Evolutionary conservation across 345 rosid genomes (phyloP), one percentile per base, ranked within the genome.

Genomic region (Theobroma cacao): DNA sequence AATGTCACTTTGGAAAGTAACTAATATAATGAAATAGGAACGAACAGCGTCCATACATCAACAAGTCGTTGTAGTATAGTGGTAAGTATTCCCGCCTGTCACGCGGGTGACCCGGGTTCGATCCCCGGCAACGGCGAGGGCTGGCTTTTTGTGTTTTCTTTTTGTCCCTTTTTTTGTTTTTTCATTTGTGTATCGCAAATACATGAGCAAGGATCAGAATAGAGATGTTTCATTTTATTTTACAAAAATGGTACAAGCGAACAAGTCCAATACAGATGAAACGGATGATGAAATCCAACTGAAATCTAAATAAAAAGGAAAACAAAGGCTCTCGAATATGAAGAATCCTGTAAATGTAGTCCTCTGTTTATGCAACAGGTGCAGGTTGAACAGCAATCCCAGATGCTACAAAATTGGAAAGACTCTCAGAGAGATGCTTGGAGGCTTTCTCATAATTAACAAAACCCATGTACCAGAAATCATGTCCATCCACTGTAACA

Each of bases 31-130:
- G n/a, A n/a, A n/a, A n/a, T n/a, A n/a, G n/a, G n/a, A n/a, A n/a
- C n/a, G n/a, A n/a, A n/a, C n/a, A n/a, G n/a, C n/a, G n/a, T n/a
- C n/a, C 45, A 41, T 2, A 7, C 7, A 11, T 20, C 28, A 64
- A 1, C 11, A 15, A 18, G 69, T 65, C 45, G 45, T 34, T 34
- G 69, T 66, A 66, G 30, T 66, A 66, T 66, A 38, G 71, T 38
- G 71, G 48, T 38, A 6, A 38, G 50, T 38, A 90, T 92, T 86
- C 90, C 93, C 91, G 96, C 89, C 95, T 92, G 97, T 94, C 99
- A 95, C 92, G 91, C 92, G 90, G 97, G 94, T 28, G 93, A 90
- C 97, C 96, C 91, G 96, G 88, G 97, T 91, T 93, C 92, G 94
- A 92, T 91, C 93, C 91, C 97, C 92, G 91, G 93, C 94, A 90